Base-by-base conservation (phyloP, 441 rosid species). In the Adansonia rubrostipa region DNA sequence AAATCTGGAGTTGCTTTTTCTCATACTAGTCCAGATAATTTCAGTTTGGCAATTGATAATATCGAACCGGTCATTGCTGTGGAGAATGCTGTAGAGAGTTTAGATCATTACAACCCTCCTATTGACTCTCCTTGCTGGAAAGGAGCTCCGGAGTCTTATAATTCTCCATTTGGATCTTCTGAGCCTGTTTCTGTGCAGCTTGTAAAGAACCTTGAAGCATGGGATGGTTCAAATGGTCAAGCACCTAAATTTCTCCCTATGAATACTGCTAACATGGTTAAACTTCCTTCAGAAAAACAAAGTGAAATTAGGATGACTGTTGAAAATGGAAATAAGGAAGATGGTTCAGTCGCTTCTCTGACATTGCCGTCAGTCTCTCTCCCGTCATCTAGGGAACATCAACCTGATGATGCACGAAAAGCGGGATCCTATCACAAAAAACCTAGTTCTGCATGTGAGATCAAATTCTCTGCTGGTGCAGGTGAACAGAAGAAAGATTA, bases 61-160 rank as follows among this genome's bases (percentile, higher is more conserved):
- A 82, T 77, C 78, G 84, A 82, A 75, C 70, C 85, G 61, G 40
- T 75, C 42, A 78, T 64, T 80, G 77, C 79, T 79, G 54, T 79
- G 71, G 89, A 85, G 70, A 86, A 81, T 74, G 61, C 79, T 72
- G 79, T 84, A 7, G 89, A 91, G 62, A 82, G 66, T 83, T 72
- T 85, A 9, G 89, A 83, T 86, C 82, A 83, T 76, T 76, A 50
- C 78, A 72, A 78, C 79, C 89, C 58, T 69, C 78, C 83, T 56
- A 86, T 80, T 84, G 96, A 85, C 82, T 88, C 92, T 40, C 91
- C 89, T 20, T 89, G 88, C 87, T 89, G 87, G 86, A 88, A 73
- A 85, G 90, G 88, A 78, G 92, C 88, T 74, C 80, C 82, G 9
- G 77, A 80, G 65, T 84, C 88, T 63, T 83, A 74, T 68, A 76